Evolutionary conservation across 441 rosid genomes (phyloP).

Genomic region (Euphorbia corollata): DNA sequence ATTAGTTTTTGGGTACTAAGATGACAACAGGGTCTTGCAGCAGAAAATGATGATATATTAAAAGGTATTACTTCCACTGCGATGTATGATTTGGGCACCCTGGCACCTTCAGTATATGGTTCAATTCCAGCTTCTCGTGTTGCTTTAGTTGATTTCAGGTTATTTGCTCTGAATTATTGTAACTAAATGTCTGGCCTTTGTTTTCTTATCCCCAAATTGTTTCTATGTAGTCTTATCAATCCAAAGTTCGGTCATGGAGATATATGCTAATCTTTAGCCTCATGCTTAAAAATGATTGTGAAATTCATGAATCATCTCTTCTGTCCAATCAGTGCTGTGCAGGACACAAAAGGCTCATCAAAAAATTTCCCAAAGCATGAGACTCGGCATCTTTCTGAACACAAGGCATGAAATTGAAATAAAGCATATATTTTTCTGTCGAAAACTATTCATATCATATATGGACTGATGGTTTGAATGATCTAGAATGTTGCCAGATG

Average conservation of each 20-base stretch:
- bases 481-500: slow-evolving; percentile 75
- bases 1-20: slow-evolving; percentile 29
- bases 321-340: slow-evolving; percentile 37
- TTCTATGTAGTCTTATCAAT: background rate
- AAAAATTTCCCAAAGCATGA: slow-evolving; percentile 55
- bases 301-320: slow-evolving; percentile 15
- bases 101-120: slow-evolving; percentile 43
- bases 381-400: slow-evolving; percentile 62
- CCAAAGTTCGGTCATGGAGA: background rate
- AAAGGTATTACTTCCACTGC: slow-evolving; percentile 49
- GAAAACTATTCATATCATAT: slow-evolving; percentile 7
- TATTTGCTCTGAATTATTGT: background rate
- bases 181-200: slow-evolving; percentile 1
- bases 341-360: slow-evolving; percentile 40
- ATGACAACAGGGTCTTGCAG: slow-evolving; percentile 77
- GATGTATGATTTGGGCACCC: slow-evolving; percentile 30
- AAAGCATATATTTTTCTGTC: background rate
- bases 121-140: slow-evolving; percentile 44
- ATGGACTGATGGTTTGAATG: slow-evolving; percentile 26
- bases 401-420: slow-evolving; percentile 43
- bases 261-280: background rate
- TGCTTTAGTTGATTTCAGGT: slow-evolving; percentile 64
- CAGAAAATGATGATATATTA: slow-evolving; percentile 52
- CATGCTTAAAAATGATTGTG: background rate
- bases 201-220: background rate